A percentile compares a stretch with the other conserved stretches of the same genome.
Evolutionary conservation across 179 eudicot species (phyloP).

Genomic region (Vitellaria paradoxa): DNA sequence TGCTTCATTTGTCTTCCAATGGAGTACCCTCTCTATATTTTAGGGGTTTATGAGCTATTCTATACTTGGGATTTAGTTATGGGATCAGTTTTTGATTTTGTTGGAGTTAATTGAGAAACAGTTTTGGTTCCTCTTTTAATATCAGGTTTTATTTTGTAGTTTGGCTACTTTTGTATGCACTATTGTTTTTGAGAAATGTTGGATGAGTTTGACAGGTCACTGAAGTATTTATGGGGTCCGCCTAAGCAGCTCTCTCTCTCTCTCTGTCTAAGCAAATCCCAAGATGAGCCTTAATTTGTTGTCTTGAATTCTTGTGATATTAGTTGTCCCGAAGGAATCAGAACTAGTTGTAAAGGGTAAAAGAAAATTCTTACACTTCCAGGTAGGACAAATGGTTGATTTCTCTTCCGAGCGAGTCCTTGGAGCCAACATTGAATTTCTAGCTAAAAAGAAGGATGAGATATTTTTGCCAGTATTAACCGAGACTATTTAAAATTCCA

Average conservation of each 20-base stretch:
- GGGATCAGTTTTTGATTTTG: conserved; percentile 17
- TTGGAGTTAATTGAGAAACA: neutral
- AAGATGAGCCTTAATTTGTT: no score
- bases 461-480: no score
- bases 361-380: neutral
- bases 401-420: neutral
- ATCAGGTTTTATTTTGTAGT: neutral
- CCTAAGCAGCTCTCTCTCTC: no score
- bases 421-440: no score
- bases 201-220: neutral
- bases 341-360: neutral
- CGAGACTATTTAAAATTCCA: no score
- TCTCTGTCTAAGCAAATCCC: no score
- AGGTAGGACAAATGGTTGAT: neutral
- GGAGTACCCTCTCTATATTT: conserved; percentile 3
- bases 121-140: neutral
- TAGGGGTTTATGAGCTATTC: neutral
- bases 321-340: neutral
- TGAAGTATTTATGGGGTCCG: no score
- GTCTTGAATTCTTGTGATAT: no score
- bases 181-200: neutral
- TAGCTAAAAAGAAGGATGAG: no score
- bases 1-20: neutral
- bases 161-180: neutral
- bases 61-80: conserved; percentile 10